phyloP scores from a whole-genome alignment of 352 stramenopile species.

The Pythium pectinolyticum region DNA sequence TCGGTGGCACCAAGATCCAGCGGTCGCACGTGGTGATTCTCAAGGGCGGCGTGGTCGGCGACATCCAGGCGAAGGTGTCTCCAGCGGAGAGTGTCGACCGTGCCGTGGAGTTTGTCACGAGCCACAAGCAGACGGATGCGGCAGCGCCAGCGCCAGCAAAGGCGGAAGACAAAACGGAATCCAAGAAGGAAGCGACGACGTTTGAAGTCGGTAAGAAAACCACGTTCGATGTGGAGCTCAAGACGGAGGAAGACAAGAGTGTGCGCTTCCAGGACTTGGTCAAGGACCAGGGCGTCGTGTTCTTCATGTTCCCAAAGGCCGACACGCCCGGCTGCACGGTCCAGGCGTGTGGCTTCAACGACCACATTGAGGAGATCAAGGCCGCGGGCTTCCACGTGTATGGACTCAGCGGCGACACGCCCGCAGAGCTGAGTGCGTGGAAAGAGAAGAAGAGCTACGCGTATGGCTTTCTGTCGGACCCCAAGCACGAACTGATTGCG shows the following conservation, averaged over 20 bases:
- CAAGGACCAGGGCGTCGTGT: conserved; percentile 73
- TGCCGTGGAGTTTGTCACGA: conserved; percentile 72
- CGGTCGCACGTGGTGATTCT: conserved; percentile 84
- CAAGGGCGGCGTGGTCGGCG: conserved; percentile 73
- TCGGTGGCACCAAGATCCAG: conserved; percentile 75
- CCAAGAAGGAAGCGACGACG: conserved; percentile 16
- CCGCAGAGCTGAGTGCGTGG: conserved; percentile 68
- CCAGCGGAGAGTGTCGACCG: conserved; percentile 73
- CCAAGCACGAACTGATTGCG: conserved; percentile 70
- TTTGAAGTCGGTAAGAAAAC: conserved; percentile 48
- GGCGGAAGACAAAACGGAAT: conserved; percentile 7
- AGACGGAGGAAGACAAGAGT: conserved; percentile 57
- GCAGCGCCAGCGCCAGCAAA: not conserved
- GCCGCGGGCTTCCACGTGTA: conserved; percentile 79
- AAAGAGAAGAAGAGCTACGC: conserved; percentile 78
- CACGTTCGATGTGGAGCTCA: conserved; percentile 64
- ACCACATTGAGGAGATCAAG: conserved; percentile 77
- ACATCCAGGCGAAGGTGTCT: conserved; percentile 78
- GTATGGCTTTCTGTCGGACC: conserved; percentile 83
- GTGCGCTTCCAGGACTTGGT: conserved; percentile 74
- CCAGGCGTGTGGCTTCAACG: conserved; percentile 84
- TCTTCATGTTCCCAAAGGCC: conserved; percentile 89
- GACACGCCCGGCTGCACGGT: conserved; percentile 83
- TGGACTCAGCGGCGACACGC: conserved; percentile 71
- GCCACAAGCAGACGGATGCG: conserved; percentile 30